phyloP scores from a whole-genome alignment of 2,329 filamentous ascomycete genomes.

The Aureobasidium sp. region DNA sequence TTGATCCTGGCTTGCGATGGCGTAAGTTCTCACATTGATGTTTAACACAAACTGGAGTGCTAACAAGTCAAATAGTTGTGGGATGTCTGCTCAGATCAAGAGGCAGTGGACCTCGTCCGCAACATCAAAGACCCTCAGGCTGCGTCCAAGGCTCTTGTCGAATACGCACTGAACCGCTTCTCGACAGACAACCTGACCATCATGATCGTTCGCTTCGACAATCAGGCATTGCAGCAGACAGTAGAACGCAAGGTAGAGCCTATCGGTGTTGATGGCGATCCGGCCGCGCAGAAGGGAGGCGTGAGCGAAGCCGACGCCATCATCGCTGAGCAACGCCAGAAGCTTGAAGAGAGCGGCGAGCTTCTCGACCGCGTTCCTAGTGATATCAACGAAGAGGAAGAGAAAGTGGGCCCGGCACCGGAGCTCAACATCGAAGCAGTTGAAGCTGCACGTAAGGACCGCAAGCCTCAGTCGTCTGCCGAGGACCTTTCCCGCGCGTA shows the following conservation, averaged over 20 bases:
- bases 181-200: conserved; percentile 96
- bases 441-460: conserved; percentile 34
- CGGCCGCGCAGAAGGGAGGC: conserved; percentile 37
- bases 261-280: conserved; percentile 51
- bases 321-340: conserved; percentile 45
- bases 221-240: conserved; percentile 45
- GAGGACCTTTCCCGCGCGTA: not conserved
- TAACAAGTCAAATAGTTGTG: conserved; percentile 58
- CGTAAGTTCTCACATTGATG: conserved; percentile 52
- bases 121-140: conserved; percentile 69
- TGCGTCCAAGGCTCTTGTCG: conserved; percentile 82
- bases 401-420: conserved; percentile 29
- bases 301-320: conserved; percentile 56
- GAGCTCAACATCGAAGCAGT: conserved; percentile 38
- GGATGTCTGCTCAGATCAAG: conserved; percentile 97
- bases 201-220: conserved; percentile 92
- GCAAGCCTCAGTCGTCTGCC: conserved; percentile 9
- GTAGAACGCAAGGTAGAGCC: conserved; percentile 41
- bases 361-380: conserved; percentile 28
- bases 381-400: conserved; percentile 32
- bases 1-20: conserved; percentile 96
- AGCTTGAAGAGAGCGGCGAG: conserved; percentile 33
- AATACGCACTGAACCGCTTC: conserved; percentile 84
- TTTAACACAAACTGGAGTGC: not conserved
- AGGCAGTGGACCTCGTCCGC: conserved; percentile 87